Base-by-base conservation (phyloP, 1,139 yeast species). In the Pichia sp. region DNA sequence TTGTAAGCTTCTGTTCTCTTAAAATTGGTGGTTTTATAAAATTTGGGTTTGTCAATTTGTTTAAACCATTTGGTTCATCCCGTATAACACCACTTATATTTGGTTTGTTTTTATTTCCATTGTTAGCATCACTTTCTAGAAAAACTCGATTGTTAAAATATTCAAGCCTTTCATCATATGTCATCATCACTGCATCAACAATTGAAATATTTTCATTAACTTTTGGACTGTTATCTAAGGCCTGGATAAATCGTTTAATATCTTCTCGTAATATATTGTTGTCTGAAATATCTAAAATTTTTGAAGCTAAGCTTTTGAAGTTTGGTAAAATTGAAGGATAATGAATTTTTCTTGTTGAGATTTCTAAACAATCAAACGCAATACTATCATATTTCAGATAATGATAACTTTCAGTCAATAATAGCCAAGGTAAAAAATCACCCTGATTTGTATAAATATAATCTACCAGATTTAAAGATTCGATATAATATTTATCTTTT, bases 351-450 rank as follows among this genome's bases (percentile, higher is more conserved):
- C 48, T 45, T 3, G 40, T 10, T n/a, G 50, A 20, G 27, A 49
- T 37, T 35, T 49, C 47, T 9, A 51, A 29, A 37, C 47, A 45
- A 31, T 51, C 54, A 37, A 51, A 44, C 16, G 49, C 28, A 6
- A 47, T 32, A 9, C 23, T 32, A 29, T 29, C 36, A 31, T 37
- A 9, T 11, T 41, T 29, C 23, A 44, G 22, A 25, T 36, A 53
- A 11, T 75, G 64, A 53, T 76, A 73, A 0, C 81, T 80, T 50
- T 70, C 69, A 2, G 83, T 80, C 35, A 78, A 57, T n/a, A 78
- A 63, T 49, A 74, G 76, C 74, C 78, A 74, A 1, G 83, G 82
- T 42, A 79, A 63, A 51, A 77, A 78, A 39, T 59, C 60, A 6
- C 55, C 59, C 1, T 46, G 44, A 40, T 52, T 53, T 1, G 59